Evolutionary conservation across 1,284 basidiomycete species (phyloP).

Genomic region (Phellinidium pouzarii): DNA sequence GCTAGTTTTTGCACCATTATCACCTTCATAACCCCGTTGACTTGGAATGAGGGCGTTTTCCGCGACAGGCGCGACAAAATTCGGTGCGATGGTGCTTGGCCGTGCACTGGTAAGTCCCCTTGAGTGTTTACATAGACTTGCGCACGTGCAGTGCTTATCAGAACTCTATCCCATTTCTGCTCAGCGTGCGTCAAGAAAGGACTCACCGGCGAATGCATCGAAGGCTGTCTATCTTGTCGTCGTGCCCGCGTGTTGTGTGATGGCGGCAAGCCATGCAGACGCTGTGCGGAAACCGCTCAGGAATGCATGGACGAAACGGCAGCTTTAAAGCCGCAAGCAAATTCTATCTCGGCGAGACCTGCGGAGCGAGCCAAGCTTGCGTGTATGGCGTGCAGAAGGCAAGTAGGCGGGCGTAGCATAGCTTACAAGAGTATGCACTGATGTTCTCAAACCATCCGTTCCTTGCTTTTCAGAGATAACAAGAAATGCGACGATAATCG

Average conservation of each 20-base stretch:
- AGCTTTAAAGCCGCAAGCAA: conserved; percentile 12
- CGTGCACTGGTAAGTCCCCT: conserved; percentile 35
- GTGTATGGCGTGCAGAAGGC: conserved; percentile 45
- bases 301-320: conserved; percentile 31
- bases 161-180: no score
- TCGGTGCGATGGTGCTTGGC: conserved; percentile 42
- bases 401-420: neutral
- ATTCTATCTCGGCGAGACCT: conserved; percentile 26
- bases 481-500: conserved; percentile 59
- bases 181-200: conserved; percentile 44
- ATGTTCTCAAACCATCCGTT: neutral
- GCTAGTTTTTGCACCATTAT: neutral
- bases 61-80: conserved; percentile 48
- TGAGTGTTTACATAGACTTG: no score
- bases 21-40: neutral
- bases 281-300: conserved; percentile 39
- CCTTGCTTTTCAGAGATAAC: conserved; percentile 33
- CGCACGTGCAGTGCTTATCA: no score
- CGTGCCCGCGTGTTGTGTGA: conserved; percentile 49
- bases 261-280: conserved; percentile 42
- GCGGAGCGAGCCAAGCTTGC: conserved; percentile 47
- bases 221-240: conserved; percentile 46
- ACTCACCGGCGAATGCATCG: conserved; percentile 43
- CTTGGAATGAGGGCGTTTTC: neutral
- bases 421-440: neutral